Conservation (phyloP, 2,329 filamentous ascomycete genomes). For the Phyllosticta ampelicida region DNA sequence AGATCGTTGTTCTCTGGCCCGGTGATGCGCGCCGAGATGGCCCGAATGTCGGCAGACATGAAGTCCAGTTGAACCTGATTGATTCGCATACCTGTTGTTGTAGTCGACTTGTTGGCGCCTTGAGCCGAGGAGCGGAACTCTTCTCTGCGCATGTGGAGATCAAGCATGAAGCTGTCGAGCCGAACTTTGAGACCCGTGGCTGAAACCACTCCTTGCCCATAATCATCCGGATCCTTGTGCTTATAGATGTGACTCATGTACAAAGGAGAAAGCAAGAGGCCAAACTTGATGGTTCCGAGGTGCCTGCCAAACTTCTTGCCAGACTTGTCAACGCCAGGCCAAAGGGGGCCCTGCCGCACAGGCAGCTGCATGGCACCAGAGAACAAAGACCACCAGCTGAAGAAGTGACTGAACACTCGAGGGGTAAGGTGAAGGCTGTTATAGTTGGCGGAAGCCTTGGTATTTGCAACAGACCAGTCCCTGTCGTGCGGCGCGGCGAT, state of each 20-base stretch:
- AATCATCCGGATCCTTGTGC: conserved; percentile 89
- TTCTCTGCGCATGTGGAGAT: conserved; percentile 87
- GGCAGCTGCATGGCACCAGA: conserved; percentile 90
- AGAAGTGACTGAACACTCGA: conserved; percentile 97
- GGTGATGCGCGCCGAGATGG: conserved; percentile 81
- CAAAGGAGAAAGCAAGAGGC: conserved; percentile 77
- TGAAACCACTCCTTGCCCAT: conserved; percentile 65
- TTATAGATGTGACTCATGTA: conserved; percentile 98
- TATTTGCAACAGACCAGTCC: conserved; percentile 70
- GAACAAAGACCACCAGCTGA: conserved; percentile 95
- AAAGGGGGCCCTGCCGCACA: conserved; percentile 81
- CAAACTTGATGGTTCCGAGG: conserved; percentile 98
- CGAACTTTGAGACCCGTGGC: conserved; percentile 95
- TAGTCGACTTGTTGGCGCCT: conserved; percentile 53
- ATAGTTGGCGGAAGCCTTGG: conserved; percentile 76
- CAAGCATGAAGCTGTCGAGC: conserved; percentile 93
- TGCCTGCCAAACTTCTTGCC: conserved; percentile 98
- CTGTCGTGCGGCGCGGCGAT: conserved; percentile 77
- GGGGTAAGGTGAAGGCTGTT: conserved; percentile 93
- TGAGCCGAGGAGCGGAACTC: conserved; percentile 77
- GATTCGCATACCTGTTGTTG: conserved; percentile 89
- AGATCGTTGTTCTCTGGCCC: conserved; percentile 70
- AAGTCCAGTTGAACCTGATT: conserved; percentile 91
- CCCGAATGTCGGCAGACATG: conserved; percentile 80
- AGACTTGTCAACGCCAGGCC: conserved; percentile 87